These are phyloP conservation scores for Penicillium sp. DNA, from an alignment of 2,329 filamentous ascomycete genomes.

Conservation along the genomic window DNA sequence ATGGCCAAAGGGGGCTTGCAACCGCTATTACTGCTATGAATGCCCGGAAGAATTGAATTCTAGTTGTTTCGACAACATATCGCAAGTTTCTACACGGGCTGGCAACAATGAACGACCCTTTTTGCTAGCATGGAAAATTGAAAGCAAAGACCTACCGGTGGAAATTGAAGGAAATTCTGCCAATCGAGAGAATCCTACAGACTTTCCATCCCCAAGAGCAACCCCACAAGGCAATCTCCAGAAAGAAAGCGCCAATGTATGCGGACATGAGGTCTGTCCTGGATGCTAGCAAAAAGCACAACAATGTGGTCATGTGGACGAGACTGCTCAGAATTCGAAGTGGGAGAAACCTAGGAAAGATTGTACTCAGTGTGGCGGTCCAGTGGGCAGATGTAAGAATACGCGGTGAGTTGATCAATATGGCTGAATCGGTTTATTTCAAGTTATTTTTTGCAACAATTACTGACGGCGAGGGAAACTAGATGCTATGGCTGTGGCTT, in stretches of 20 bases:
- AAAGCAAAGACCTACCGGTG: neutral
- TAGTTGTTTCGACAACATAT: neutral
- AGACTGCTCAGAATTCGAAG: neutral
- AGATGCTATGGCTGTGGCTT: neutral
- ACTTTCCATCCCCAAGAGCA: neutral
- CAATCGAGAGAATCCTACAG: neutral
- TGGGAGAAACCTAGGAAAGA: neutral
- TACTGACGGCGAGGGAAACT: neutral
- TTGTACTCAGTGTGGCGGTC: neutral
- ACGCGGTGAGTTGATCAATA: neutral
- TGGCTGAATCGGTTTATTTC: neutral
- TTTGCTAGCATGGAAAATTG: no score
- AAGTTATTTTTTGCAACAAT: neutral
- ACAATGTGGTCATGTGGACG: neutral
- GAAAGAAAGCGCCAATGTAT: neutral
- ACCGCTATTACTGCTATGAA: neutral
- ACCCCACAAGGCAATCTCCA: neutral
- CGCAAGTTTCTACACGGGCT: neutral
- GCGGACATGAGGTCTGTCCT: neutral
- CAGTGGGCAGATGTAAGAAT: neutral
- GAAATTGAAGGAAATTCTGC: no score
- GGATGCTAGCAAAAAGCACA: neutral
- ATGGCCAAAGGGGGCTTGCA: no score
- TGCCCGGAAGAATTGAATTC: neutral
- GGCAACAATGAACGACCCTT: neutral